These are phyloP conservation scores for Babesia divergens DNA, from an alignment of 169 alveolate species.

Conservation along the genomic window DNA sequence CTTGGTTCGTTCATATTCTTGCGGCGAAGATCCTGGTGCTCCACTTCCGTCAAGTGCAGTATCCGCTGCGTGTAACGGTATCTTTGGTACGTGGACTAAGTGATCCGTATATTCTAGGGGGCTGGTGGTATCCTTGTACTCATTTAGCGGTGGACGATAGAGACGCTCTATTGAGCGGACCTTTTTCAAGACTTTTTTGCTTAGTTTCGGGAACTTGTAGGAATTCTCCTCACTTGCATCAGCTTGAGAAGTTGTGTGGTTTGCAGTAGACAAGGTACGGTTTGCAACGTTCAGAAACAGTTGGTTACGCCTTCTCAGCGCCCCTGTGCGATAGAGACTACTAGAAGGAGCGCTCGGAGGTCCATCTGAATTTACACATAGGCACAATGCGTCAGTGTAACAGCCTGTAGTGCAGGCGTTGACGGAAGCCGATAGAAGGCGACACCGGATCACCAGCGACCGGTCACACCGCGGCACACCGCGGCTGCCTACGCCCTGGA, in stretches of 20 bases:
- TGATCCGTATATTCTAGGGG: no score
- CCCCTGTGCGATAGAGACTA: neutral
- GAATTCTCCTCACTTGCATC: neutral
- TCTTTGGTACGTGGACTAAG: neutral
- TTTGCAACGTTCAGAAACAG: neutral
- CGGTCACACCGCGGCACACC: neutral
- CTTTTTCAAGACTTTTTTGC: constrained; percentile 38
- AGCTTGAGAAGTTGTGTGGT: neutral
- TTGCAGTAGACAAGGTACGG: neutral
- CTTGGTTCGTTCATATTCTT: constrained; percentile 40
- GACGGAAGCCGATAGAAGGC: neutral
- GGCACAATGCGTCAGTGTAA: neutral
- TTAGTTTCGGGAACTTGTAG: constrained; percentile 4
- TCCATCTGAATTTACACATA: neutral
- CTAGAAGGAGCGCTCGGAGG: neutral
- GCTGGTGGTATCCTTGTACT: neutral
- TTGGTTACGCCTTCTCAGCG: neutral
- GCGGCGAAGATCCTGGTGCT: neutral
- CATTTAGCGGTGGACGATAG: constrained; percentile 7
- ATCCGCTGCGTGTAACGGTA: neutral
- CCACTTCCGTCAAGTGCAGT: constrained; percentile 10
- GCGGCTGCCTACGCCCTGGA: neutral
- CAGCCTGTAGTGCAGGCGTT: no score
- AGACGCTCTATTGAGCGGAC: constrained; percentile 47
- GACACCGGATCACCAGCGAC: neutral